A percentile compares a stretch with the other conserved stretches of the same genome.
phyloP scores from a whole-genome alignment of 2,329 filamentous ascomycete species.

The Apiospora rasikravindrae region DNA sequence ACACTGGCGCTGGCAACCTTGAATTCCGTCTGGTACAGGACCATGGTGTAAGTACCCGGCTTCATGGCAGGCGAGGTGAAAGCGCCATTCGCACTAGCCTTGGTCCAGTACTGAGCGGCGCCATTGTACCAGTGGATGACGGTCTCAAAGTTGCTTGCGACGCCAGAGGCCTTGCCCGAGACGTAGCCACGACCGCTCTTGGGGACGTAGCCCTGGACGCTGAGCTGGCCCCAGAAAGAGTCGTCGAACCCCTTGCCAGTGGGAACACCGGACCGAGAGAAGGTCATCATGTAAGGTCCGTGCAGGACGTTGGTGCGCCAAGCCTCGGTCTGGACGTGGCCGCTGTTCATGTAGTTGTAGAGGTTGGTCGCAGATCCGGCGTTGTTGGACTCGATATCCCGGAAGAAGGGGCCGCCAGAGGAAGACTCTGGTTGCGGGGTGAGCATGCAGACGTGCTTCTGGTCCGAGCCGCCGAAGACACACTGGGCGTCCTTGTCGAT shows the following conservation, averaged over 20 bases:
- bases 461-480: constrained; percentile 53
- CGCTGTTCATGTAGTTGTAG: constrained; percentile 73
- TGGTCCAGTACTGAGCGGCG: constrained; percentile 69
- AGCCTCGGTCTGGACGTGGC: constrained; percentile 65
- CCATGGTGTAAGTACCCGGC: constrained; percentile 71
- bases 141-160: constrained; percentile 55
- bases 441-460: constrained; percentile 66
- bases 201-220: constrained; percentile 62
- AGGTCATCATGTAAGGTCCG: constrained; percentile 68
- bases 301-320: constrained; percentile 65
- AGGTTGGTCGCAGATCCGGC: constrained; percentile 61
- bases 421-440: constrained; percentile 62
- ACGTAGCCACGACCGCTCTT: constrained; percentile 62
- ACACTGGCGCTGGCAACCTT: constrained; percentile 56
- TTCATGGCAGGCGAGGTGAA: constrained; percentile 72
- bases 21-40: constrained; percentile 65
- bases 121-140: constrained; percentile 72
- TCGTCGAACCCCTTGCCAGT: constrained; percentile 52
- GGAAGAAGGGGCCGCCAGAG: constrained; percentile 70
- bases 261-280: constrained; percentile 63
- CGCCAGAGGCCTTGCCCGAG: constrained; percentile 63
- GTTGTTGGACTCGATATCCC: constrained; percentile 71
- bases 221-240: constrained; percentile 64
- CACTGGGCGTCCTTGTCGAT: constrained; percentile 72
- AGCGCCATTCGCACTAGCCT: constrained; percentile 56